Evolutionary conservation across 768 basidiomycete genomes (phyloP).

Genomic region (Mycena olivaceomarginata): DNA sequence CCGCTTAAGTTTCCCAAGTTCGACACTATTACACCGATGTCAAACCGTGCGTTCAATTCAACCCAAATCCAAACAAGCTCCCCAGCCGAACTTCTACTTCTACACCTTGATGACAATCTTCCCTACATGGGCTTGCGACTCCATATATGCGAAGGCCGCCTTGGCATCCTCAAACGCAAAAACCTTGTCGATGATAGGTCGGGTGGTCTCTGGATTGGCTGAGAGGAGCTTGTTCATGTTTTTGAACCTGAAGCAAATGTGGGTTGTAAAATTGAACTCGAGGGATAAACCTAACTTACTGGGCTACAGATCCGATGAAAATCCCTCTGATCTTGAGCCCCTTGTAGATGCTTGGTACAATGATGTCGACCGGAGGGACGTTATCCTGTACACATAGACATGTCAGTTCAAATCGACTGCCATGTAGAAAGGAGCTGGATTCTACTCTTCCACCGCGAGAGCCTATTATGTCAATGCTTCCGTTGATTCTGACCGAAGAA

Average conservation of each 20-base stretch:
- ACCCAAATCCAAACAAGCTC: too few species aligned
- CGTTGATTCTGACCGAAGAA: conserved; percentile 60
- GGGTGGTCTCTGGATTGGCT: conserved; percentile 55
- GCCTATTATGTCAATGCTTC: conserved; percentile 58
- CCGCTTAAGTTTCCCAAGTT: too few species aligned
- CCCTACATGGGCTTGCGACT: conserved; percentile 69
- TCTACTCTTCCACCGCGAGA: conserved; percentile 47
- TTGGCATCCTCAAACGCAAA: conserved; percentile 67
- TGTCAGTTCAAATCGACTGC: neutral
- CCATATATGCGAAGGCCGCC: conserved; percentile 67
- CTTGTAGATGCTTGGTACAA: conserved; percentile 58
- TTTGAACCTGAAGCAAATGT: conserved; percentile 69
- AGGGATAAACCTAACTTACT: conserved; percentile 58
- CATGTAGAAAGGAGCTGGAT: too few species aligned
- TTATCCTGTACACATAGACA: conserved; percentile 41
- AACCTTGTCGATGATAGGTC: conserved; percentile 70
- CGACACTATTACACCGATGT: too few species aligned
- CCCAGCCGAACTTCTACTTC: neutral
- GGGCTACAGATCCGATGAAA: conserved; percentile 74
- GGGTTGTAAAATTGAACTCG: too few species aligned
- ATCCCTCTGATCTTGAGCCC: conserved; percentile 70
- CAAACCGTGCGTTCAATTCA: too few species aligned
- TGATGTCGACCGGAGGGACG: conserved; percentile 53
- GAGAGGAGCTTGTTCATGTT: conserved; percentile 64
- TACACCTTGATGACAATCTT: conserved; percentile 56